Evolutionary conservation across 2,329 filamentous ascomycete species (phyloP).

Genomic region (Tothia fuscella): DNA sequence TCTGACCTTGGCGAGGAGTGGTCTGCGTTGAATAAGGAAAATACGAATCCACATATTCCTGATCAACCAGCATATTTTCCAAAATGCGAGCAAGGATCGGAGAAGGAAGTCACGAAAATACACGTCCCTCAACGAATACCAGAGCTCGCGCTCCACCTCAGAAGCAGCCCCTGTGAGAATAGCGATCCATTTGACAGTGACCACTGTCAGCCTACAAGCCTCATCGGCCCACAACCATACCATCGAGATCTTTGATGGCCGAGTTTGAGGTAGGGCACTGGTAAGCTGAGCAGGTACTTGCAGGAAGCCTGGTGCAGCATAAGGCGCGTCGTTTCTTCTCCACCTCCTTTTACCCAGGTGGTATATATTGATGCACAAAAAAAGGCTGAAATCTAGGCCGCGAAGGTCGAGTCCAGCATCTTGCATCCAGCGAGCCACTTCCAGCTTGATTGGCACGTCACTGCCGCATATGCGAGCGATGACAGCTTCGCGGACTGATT

Average conservation of each 20-base stretch:
- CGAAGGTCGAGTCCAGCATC: background rate
- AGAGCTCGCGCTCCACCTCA: slow-evolving; percentile 3
- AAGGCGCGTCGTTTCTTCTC: background rate
- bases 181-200: background rate
- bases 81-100: background rate
- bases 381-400: background rate
- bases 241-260: background rate
- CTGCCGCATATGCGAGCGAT: slow-evolving; percentile 1
- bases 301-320: background rate
- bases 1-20: background rate
- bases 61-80: slow-evolving; percentile 1
- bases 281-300: background rate
- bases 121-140: background rate
- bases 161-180: slow-evolving; percentile 1
- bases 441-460: background rate
- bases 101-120: background rate
- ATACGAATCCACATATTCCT: slow-evolving; percentile 2
- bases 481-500: background rate
- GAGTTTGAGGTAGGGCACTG: background rate
- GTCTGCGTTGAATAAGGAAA: background rate
- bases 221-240: background rate
- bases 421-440: background rate
- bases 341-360: background rate
- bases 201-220: too few relatives aligned
- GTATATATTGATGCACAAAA: slow-evolving; percentile 1